These are phyloP conservation scores for Magnaporthales sp. DNA, from an alignment of 2,329 filamentous ascomycete species.

Conservation along the genomic window DNA sequence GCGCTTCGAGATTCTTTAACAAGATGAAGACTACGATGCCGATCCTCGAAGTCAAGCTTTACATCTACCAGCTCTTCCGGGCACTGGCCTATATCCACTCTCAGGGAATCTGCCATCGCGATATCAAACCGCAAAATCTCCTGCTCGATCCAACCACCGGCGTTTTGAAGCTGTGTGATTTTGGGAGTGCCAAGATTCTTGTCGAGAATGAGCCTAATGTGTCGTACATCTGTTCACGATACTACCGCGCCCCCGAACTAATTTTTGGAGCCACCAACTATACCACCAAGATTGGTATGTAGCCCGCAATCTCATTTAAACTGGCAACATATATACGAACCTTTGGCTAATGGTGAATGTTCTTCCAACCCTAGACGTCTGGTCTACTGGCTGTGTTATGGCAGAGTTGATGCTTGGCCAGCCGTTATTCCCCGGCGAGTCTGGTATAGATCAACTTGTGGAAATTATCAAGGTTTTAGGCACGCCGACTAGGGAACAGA, in stretches of 20 bases:
- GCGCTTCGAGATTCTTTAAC: constrained; percentile 97
- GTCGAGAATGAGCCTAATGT: constrained; percentile 99
- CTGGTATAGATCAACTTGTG: constrained; percentile 94
- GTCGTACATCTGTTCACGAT: constrained; percentile 98
- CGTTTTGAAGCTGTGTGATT: constrained; percentile 95
- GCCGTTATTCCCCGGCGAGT: constrained; percentile 95
- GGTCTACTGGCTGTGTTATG: constrained; percentile 99
- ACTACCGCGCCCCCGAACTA: constrained; percentile 95
- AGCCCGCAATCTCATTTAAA: neutral
- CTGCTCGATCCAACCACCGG: constrained; percentile 86
- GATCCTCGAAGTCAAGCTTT: constrained; percentile 96
- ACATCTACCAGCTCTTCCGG: constrained; percentile 98
- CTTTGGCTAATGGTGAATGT: neutral
- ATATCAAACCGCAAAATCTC: constrained; percentile 98
- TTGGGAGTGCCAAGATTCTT: constrained; percentile 96
- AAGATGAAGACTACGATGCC: constrained; percentile 99
- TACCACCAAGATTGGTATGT: constrained; percentile 96
- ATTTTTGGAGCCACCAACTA: constrained; percentile 99
- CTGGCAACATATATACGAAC: neutral
- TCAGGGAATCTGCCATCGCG: constrained; percentile 96
- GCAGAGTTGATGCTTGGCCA: constrained; percentile 98
- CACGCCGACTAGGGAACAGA: constrained; percentile 94
- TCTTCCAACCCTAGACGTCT: constrained; percentile 62
- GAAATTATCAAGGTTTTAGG: constrained; percentile 99
- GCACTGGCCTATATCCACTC: constrained; percentile 98